Percentiles rank a stretch among this genome's conserved stretches.
Conservation (phyloP, 2,329 filamentous ascomycete genomes). For the Alternaria sp. region DNA sequence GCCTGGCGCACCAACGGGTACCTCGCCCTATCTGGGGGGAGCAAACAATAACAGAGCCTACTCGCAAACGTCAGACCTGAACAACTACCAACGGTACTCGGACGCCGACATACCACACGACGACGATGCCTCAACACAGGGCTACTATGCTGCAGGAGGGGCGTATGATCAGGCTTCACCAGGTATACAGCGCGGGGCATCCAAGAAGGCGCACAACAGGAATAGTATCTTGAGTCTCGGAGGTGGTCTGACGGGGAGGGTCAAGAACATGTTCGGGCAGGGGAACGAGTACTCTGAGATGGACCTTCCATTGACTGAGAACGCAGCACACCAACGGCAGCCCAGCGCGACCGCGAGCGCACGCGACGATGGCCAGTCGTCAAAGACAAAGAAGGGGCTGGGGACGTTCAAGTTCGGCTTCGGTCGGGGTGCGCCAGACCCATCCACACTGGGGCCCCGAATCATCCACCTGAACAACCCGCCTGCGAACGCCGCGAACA, state of each 20-base stretch:
- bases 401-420: slow-evolving; percentile 92
- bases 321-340: slow-evolving; percentile 58
- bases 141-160: slow-evolving; percentile 75
- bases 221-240: slow-evolving; percentile 90
- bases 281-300: slow-evolving; percentile 90
- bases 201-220: slow-evolving; percentile 70
- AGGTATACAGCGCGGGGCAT: slow-evolving; percentile 54
- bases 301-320: slow-evolving; percentile 92
- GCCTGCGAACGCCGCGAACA: slow-evolving; percentile 85
- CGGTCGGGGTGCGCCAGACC: slow-evolving; percentile 82
- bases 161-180: slow-evolving; percentile 63
- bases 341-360: slow-evolving; percentile 51
- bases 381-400: slow-evolving; percentile 49
- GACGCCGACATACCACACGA: slow-evolving; percentile 83
- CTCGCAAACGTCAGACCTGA: slow-evolving; percentile 79
- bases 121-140: slow-evolving; percentile 74
- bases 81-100: slow-evolving; percentile 91
- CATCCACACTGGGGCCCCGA: slow-evolving; percentile 86
- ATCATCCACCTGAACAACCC: slow-evolving; percentile 97
- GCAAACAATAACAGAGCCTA: slow-evolving; percentile 53
- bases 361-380: slow-evolving; percentile 39
- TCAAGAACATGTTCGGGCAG: slow-evolving; percentile 92
- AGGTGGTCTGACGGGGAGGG: slow-evolving; percentile 82
- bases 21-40: slow-evolving; percentile 44
- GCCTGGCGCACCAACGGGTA: slow-evolving; percentile 49